A percentile compares a stretch with the other conserved stretches of the same genome.
These are phyloP conservation scores for Syncephalastrum contaminatum DNA, from an alignment of 371 early-diverging fungal species.

Conservation along the genomic window DNA sequence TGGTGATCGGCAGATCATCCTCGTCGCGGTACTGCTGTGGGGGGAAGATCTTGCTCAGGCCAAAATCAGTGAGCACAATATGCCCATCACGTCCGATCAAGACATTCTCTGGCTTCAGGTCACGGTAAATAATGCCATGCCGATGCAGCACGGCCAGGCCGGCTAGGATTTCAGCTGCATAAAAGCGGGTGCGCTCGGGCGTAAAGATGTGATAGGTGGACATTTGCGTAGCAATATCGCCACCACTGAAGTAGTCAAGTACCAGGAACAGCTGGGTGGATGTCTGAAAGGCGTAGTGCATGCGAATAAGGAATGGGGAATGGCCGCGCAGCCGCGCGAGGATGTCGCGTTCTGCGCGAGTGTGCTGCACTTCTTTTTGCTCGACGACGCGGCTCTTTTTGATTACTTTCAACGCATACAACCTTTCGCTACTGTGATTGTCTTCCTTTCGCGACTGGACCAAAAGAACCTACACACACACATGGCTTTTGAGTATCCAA, in stretches of 20 bases:
- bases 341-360: conserved; percentile 72
- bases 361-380: conserved; percentile 61
- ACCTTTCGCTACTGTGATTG: conserved; percentile 6
- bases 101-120: conserved; percentile 85
- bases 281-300: conserved; percentile 75
- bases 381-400: conserved; percentile 65
- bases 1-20: conserved; percentile 51
- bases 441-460: conserved; percentile 51
- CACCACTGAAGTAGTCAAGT: conserved; percentile 78
- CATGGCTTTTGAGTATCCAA: too few species aligned
- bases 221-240: conserved; percentile 87
- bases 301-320: conserved; percentile 65
- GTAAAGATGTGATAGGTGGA: conserved; percentile 65
- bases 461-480: conserved; percentile 50
- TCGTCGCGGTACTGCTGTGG: conserved; percentile 22
- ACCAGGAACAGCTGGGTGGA: conserved; percentile 73
- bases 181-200: conserved; percentile 73
- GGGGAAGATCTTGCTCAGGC: conserved; percentile 71
- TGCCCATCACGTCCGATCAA: conserved; percentile 80
- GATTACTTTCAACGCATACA: conserved; percentile 74
- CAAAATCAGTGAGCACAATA: conserved; percentile 86
- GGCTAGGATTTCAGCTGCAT: conserved; percentile 85
- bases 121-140: conserved; percentile 85
- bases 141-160: conserved; percentile 85
- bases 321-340: conserved; percentile 59